Evolutionary conservation across 805 yeast genomes (phyloP), one percentile per base, ranked within the genome.

Genomic region (Nakazawaea laoshanensis): DNA sequence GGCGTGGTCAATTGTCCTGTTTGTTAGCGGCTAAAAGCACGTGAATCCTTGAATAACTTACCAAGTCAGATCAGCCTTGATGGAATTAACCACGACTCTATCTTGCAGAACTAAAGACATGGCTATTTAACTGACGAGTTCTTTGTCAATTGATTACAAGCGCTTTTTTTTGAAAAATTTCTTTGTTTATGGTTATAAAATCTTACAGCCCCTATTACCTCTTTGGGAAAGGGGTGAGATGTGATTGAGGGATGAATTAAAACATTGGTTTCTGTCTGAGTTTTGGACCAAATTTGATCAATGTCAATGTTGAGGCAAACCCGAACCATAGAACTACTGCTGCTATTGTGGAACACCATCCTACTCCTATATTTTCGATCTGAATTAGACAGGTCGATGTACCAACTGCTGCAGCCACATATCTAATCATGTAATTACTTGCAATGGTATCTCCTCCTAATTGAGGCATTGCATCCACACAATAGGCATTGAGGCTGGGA

Each of bases 391-490:
- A 65, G 2, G 72, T 58, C 4, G 70, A 74, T 5, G 74, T 59
- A 1, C 70, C 68, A 7, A 73, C 49, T 1, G 73, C 74, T 10
- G 70, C 72, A 5, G 72, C 68, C 1, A 68, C 37, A 42, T 63
- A 71, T 30, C 81, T 50, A 2, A 65, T 48, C 31, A 67, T 61
- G 37, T 74, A 74, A 42, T 71, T 72, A 7, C 72, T 63, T 0
- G 69, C 75, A 26, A 74, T 65, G 2, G 74, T 77, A 44, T 67
- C 78, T 14, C 77, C 74, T 21, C 59, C 61, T 27, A 73, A 45
- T 20, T 66, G 59, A 1, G 77, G 77, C 64, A 70, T 58, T 4
- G 71, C 63, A 42, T 74, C 81, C 17, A 72, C 70, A 50, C 77
- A 70, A 44, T 74, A 74, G 3, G 78, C 64, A 42, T 74, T 74